Conservation (phyloP, 176 grass and related monocot genomes). For the Urochloa ruziziensis region DNA sequence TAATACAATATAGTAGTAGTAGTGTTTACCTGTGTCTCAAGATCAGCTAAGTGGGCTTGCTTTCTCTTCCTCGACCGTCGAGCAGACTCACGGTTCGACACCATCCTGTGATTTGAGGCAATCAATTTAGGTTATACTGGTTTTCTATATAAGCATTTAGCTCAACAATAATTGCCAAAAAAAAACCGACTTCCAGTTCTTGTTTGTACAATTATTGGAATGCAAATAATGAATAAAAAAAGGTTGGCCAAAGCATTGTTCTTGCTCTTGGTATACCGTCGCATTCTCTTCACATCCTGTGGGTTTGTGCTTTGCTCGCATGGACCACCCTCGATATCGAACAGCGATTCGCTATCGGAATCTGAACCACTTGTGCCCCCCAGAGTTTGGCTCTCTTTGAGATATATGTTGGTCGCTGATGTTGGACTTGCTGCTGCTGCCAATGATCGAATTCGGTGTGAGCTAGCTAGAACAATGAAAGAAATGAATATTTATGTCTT, state of each 20-base stretch:
- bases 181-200: neutral
- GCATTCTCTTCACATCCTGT: constrained; percentile 66
- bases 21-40: constrained; percentile 70
- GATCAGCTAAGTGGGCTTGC: constrained; percentile 80
- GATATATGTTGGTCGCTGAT: constrained; percentile 63
- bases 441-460: constrained; percentile 26
- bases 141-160: neutral
- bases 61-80: constrained; percentile 92
- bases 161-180: neutral
- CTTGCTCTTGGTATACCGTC: constrained; percentile 51
- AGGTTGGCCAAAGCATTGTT: neutral
- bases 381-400: constrained; percentile 61
- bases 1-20: too few species aligned
- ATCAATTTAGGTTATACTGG: neutral
- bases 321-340: constrained; percentile 53
- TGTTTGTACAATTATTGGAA: neutral
- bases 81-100: constrained; percentile 93
- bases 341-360: constrained; percentile 62
- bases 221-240: neutral
- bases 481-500: neutral
- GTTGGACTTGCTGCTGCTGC: constrained; percentile 66
- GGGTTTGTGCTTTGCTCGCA: constrained; percentile 67
- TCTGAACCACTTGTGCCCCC: constrained; percentile 81
- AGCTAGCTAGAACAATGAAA: constrained; percentile 21
- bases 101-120: constrained; percentile 61